phyloP scores from a whole-genome alignment of 768 basidiomycete genomes.

The Boletus rufocinnamomeus region DNA sequence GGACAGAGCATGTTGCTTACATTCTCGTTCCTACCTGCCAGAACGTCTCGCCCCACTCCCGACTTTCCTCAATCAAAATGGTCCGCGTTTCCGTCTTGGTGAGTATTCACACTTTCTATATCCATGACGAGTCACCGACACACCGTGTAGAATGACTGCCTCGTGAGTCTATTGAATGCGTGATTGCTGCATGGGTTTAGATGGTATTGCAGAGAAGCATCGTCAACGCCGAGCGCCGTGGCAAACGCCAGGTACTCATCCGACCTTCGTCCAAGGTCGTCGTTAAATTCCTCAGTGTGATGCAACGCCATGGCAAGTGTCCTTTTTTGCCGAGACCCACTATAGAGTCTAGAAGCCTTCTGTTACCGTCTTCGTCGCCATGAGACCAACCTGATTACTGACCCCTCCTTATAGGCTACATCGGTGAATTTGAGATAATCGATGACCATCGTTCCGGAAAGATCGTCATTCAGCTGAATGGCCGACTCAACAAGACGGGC shows the following conservation, averaged over 20 bases:
- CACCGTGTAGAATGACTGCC: conserved; percentile 57
- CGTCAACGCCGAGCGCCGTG: conserved; percentile 98
- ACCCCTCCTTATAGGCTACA: conserved; percentile 67
- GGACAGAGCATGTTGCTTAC: conserved; percentile 1
- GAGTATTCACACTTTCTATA: conserved; percentile 26
- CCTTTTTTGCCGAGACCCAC: background rate
- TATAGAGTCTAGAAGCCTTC: too few species aligned
- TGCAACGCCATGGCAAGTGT: conserved; percentile 95
- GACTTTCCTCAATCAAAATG: conserved; percentile 50
- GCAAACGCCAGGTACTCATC: conserved; percentile 98
- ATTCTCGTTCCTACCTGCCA: background rate
- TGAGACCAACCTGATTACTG: background rate
- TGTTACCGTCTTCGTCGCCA: background rate
- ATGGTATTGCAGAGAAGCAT: conserved; percentile 78
- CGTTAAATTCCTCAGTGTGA: conserved; percentile 95
- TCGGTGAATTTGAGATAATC: conserved; percentile 97
- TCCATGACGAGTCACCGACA: conserved; percentile 4
- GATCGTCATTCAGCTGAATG: conserved; percentile 97
- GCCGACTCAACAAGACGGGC: conserved; percentile 98
- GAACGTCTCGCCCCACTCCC: background rate
- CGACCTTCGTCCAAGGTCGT: conserved; percentile 98
- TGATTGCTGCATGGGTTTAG: background rate
- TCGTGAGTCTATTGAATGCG: conserved; percentile 35
- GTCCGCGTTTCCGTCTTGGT: conserved; percentile 86
- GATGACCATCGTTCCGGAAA: conserved; percentile 99